A percentile compares a stretch with the other conserved stretches of the same genome.
Evolutionary conservation across 495 filamentous ascomycete genomes (phyloP).

Genomic region (Astrothelium subdiscretum): DNA sequence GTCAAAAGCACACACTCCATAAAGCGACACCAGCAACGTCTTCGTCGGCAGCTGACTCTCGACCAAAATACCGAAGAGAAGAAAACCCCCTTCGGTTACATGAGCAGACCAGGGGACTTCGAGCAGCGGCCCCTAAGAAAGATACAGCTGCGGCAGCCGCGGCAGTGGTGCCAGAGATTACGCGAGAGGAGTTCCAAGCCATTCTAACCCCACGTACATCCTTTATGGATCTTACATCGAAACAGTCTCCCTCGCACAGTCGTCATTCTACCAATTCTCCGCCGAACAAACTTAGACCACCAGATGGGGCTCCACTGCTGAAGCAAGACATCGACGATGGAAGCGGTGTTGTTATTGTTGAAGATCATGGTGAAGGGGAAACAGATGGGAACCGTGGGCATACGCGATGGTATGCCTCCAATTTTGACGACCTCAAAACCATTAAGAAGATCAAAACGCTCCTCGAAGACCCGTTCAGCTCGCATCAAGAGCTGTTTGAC

Average conservation of each 20-base stretch:
- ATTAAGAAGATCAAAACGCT: slow-evolving; percentile 15
- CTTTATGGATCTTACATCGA: neutral
- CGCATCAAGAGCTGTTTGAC: slow-evolving; percentile 45
- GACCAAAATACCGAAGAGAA: neutral
- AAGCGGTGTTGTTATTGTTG: neutral
- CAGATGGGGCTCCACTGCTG: neutral
- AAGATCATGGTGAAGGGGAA: neutral
- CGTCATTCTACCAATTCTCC: neutral
- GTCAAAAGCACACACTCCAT: slow-evolving; percentile 39
- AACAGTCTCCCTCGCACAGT: neutral
- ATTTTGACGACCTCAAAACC: neutral
- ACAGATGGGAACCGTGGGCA: neutral
- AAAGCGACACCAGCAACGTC: slow-evolving; percentile 2
- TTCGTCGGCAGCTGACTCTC: neutral
- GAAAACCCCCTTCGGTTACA: neutral
- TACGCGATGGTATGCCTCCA: neutral
- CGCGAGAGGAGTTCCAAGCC: slow-evolving; percentile 12
- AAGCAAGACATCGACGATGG: neutral
- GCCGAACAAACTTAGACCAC: neutral
- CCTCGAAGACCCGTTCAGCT: slow-evolving; percentile 19
- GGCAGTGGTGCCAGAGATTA: slow-evolving; percentile 5
- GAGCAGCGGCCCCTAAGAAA: neutral
- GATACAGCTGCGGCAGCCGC: neutral
- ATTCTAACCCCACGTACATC: slow-evolving; percentile 14
- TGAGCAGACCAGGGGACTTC: neutral